Base-by-base conservation (phyloP, 441 rosid genomes). In the Gossypium schwendimanii region DNA sequence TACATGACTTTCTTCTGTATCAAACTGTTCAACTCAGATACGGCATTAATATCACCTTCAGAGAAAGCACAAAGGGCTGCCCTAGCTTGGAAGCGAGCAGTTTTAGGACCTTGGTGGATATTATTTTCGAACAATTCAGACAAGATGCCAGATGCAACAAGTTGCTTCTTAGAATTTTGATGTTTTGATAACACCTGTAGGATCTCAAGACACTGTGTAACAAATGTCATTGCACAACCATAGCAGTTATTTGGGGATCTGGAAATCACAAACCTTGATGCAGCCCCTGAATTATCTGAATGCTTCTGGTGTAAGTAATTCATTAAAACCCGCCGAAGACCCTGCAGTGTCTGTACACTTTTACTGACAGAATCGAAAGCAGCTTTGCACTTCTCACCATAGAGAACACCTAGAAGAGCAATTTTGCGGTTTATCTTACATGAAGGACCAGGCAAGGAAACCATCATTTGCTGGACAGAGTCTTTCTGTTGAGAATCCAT, bases 331-430 rank as follows among this genome's bases (percentile, higher is more conserved):
- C 93, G 84, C 70, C 99, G 99, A 81, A 97, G 92, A 68, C 99
- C 99, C 84, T 97, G 99, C 69, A 97, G 89, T 8, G 98, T 97
- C 88, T 97, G 99, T 63, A 97, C 99, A 84, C 99, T 97, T 87
- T 97, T 97, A 89, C 97, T 94, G 73, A 97, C 99, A 78, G 99
- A 97, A 84, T 94, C 99, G 87, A 97, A 97, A 79, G 99, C 99
- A 81, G 99, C 99, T 85, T 97, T 97, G 89, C 99, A 97, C 82
- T 97, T 97, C 83, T 97, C 99, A 84, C 98, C 99, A 82, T 97
- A 97, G 49, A 97, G 86, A 69, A 97, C 99, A 81, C 99, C 99
- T 75, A 97, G 94, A 83, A 94, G 99, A 75, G 98, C 97, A 80
- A 97, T 91, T 83, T 94, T 97, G 26, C 99, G 97, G 84, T 97